Base-by-base conservation (phyloP, 2,329 filamentous ascomycete genomes). In the Alternaria novae-zelandiae region DNA sequence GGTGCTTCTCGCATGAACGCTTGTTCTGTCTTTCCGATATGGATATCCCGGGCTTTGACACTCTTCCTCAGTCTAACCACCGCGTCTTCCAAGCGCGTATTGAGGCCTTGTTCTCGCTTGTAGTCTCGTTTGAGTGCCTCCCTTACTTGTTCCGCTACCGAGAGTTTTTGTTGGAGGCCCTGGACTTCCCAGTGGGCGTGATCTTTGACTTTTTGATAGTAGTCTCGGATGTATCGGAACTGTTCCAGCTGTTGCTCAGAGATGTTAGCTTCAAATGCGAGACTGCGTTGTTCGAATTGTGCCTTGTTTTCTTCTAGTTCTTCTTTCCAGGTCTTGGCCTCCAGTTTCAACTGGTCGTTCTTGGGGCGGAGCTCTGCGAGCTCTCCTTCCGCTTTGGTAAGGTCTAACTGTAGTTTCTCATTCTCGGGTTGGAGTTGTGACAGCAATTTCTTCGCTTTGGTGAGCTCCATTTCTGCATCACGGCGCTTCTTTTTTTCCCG, bases 171-270 rank as follows among this genome's bases (percentile, higher is more conserved):
- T 28, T 67, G 68, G 6, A 67, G 46, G 3, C 17, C 46, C 10
- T 44, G 21, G 23, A 64, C 17, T 17, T 55, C 9, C 59, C 61
- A 70, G 28, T 66, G 17, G 12, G 58, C 32, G 3, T 45, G 41
- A 13, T 69, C 63, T 1, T 49, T 54, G 6, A 36, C 57, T 6
- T 67, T 66, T 10, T 53, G 30, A 28, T 60, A 49, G 49, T 70
- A 70, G 5, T 64, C 55, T 50, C 54, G 49, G 54, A 70, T 65
- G 44, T 66, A 65, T 3, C 28, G 12, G 13, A 56, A 36, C 15
- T 43, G 45, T 13, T 68, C 68, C 2, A 53, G 25, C 6, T 47
- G 23, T 23, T 61, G 54, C 6, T 36, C n/a, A 3, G 59, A 7
- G 13, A 47, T 44, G 12, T 10, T 21, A 1, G 23, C 17, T 50